These are phyloP conservation scores for Rhinocladiella mackenziei DNA, from an alignment of 2,329 filamentous ascomycete species.

Conservation along the genomic window DNA sequence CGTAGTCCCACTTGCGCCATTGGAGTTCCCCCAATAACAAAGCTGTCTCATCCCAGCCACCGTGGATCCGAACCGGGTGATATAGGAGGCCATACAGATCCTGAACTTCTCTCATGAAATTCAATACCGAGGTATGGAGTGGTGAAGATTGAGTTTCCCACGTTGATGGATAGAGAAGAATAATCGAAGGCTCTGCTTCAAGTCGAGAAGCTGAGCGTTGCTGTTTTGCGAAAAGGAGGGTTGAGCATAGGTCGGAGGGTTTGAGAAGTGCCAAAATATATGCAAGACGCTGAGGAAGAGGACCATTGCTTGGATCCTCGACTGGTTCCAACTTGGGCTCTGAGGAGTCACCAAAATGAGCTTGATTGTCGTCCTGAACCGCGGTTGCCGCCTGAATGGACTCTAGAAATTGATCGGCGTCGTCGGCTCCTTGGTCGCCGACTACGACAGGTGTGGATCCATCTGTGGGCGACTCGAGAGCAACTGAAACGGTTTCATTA, in stretches of 20 bases:
- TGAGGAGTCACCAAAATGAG: neutral
- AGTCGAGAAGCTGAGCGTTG: conserved; percentile 29
- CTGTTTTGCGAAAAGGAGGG: conserved; percentile 42
- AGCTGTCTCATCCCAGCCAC: conserved; percentile 17
- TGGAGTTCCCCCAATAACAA: conserved; percentile 28
- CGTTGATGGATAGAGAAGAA: conserved; percentile 46
- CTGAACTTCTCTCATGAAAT: conserved; percentile 38
- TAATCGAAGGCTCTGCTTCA: conserved; percentile 38
- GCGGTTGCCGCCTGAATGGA: conserved; percentile 10
- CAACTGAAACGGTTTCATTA: conserved; percentile 11
- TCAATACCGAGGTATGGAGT: conserved; percentile 33
- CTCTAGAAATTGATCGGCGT: neutral
- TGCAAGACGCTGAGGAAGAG: conserved; percentile 15
- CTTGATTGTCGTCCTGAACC: conserved; percentile 1
- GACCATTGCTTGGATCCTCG: conserved; percentile 1
- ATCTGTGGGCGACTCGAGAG: conserved; percentile 11
- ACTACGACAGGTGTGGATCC: conserved; percentile 1
- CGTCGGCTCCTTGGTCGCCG: neutral
- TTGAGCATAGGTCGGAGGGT: conserved; percentile 44
- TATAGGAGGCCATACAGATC: conserved; percentile 39
- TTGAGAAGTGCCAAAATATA: conserved; percentile 44
- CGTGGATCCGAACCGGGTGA: conserved; percentile 24
- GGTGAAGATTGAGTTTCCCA: conserved; percentile 36
- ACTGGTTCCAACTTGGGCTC: neutral
- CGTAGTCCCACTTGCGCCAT: conserved; percentile 33